phyloP scores from a whole-genome alignment of 192 early-diverging fungal genomes.

The Backusella parvicylindrica region DNA sequence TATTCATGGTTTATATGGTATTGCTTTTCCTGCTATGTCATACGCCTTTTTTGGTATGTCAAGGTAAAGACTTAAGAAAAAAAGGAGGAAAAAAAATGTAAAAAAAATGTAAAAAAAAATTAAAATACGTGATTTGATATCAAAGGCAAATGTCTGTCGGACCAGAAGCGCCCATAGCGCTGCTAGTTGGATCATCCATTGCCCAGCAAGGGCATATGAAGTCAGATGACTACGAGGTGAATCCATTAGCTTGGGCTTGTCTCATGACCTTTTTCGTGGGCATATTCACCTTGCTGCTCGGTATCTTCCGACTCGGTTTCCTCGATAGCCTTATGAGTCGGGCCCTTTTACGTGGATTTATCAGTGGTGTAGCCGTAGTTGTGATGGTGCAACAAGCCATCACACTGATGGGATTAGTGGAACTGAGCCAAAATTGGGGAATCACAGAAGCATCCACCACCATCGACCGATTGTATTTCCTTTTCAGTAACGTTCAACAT shows the following conservation, averaged over 20 bases:
- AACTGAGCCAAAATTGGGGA: constrained; percentile 36
- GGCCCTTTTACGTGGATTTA: constrained; percentile 89
- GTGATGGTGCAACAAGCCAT: constrained; percentile 88
- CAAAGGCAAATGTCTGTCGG: constrained; percentile 88
- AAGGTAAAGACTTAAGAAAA: constrained; percentile 41
- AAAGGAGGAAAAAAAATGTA: neutral
- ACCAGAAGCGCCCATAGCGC: constrained; percentile 62
- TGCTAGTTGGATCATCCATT: constrained; percentile 23
- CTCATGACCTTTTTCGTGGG: constrained; percentile 82
- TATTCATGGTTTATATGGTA: constrained; percentile 86
- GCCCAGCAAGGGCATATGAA: constrained; percentile 32
- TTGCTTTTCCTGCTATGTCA: constrained; percentile 76
- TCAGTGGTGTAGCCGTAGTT: constrained; percentile 90
- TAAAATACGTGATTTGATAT: neutral
- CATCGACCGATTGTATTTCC: constrained; percentile 68
- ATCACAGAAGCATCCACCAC: constrained; percentile 70
- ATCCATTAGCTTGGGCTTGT: constrained; percentile 61
- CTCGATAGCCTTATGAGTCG: constrained; percentile 92
- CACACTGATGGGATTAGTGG: constrained; percentile 67
- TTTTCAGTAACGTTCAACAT: constrained; percentile 57
- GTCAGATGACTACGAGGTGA: constrained; percentile 24
- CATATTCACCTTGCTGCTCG: constrained; percentile 85
- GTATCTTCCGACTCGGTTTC: constrained; percentile 96
- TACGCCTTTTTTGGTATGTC: constrained; percentile 96
- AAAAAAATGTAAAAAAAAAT: neutral